Conservation (phyloP, 331 rosid species). For the Spiraea crenata region DNA sequence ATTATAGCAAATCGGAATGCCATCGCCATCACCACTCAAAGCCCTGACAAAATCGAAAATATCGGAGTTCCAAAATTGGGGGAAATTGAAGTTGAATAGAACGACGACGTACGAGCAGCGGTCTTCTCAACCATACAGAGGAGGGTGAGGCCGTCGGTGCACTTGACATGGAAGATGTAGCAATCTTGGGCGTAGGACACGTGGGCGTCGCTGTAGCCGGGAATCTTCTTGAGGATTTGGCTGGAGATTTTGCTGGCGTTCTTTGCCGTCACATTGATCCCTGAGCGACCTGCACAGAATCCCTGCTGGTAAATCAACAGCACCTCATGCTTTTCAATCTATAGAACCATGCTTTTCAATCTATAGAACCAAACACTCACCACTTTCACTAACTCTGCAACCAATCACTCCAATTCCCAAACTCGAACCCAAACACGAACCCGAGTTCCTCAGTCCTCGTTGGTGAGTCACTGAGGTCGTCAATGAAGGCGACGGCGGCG, state of each 20-base stretch:
- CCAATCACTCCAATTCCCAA: no score
- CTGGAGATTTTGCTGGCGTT: slow-evolving; percentile 80
- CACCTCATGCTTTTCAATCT: no score
- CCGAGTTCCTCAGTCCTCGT: no score
- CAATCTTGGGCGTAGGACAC: slow-evolving; percentile 96
- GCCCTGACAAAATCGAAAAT: slow-evolving; percentile 35
- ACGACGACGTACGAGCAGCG: slow-evolving; percentile 62
- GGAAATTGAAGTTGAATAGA: background rate
- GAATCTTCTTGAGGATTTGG: slow-evolving; percentile 75
- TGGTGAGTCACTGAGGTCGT: no score
- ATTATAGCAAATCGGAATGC: background rate
- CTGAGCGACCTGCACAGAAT: slow-evolving; percentile 75
- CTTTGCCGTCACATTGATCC: slow-evolving; percentile 83
- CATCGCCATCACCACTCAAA: no score
- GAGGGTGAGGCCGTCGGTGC: slow-evolving; percentile 97
- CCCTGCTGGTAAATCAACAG: no score
- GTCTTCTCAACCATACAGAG: slow-evolving; percentile 97
- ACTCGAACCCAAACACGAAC: no score
- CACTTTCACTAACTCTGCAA: no score
- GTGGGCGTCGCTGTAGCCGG: slow-evolving; percentile 71
- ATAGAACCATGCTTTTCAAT: no score
- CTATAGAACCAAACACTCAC: no score
- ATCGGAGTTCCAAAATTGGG: background rate
- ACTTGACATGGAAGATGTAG: slow-evolving; percentile 79
- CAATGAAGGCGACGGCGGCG: no score